Evolutionary conservation across 2,329 filamentous ascomycete genomes (phyloP).

Genomic region (Pseudogymnoascus sp.): DNA sequence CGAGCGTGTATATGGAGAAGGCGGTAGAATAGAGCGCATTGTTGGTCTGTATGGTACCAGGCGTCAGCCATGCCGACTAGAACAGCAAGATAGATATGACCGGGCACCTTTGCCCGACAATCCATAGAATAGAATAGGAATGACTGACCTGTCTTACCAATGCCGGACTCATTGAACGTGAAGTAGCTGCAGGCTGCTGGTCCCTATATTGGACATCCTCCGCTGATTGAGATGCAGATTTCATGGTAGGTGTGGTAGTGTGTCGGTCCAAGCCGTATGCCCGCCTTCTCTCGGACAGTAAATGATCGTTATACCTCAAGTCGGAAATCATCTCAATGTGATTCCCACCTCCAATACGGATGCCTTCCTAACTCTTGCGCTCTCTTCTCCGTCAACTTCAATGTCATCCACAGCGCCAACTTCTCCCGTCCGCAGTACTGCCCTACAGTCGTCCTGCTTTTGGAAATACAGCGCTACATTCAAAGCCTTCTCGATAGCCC

Average conservation of each 20-base stretch:
- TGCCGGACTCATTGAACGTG: background rate
- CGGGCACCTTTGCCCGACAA: background rate
- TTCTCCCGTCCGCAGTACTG: conserved; percentile 26
- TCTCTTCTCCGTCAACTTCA: conserved; percentile 23
- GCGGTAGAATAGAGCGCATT: background rate
- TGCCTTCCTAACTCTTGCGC: conserved; percentile 15
- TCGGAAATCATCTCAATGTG: background rate
- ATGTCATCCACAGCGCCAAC: conserved; percentile 31
- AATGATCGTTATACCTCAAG: background rate
- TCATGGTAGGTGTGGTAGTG: background rate
- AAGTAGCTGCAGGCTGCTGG: background rate
- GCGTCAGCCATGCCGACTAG: background rate
- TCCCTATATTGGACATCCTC: background rate
- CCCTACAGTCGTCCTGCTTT: conserved; percentile 21
- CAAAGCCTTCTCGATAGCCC: conserved; percentile 26
- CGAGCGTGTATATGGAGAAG: conserved; percentile 6
- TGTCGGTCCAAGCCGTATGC: background rate
- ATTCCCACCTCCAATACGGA: conserved; percentile 18
- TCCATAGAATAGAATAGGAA: background rate
- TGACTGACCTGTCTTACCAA: background rate
- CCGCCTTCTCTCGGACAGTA: background rate
- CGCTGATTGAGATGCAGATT: background rate
- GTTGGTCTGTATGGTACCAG: background rate
- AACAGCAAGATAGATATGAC: background rate
- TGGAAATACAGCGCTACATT: conserved; percentile 23